Base-by-base conservation (phyloP, 169 alveolate genomes). In the Neospora caninum region DNA sequence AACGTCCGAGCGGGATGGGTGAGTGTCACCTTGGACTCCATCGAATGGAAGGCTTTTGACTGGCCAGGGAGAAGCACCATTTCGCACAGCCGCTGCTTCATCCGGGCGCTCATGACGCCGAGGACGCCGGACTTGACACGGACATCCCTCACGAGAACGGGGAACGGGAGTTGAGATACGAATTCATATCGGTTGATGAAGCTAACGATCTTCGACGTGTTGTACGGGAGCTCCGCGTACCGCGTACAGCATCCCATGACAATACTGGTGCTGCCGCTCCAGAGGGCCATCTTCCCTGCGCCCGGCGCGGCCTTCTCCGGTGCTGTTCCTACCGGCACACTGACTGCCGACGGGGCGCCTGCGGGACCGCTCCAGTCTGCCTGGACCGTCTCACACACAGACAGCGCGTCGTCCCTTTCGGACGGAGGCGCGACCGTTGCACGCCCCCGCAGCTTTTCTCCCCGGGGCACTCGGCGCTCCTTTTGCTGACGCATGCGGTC, bases 221-320 rank as follows among this genome's bases (percentile, higher is more conserved):
- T 93, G 95, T 94, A 96, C 39, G 98, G 97, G 42, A 96, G 96
- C 54, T 96, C 97, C 45, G 97, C 97, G 89, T 96, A 96, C 80
- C 98, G 94, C 38, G 97, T 98, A 43, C 97, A 96, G 27, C 97
- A 93, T 0, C 98, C 98, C 84, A 97, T 82, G 34, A 88, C 95
- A n/a, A 92, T 88, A 18, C 92, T 84, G 6, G 93, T 41, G n/a
- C 88, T 80, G 27, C 70, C 78, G 25, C 88, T 82, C 89, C 89
- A 82, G 0, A 42, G 41, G 6, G 64, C 64, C 38, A 38, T 29
- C 69, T 42, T 42, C 39, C 89, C 64, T 22, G 54, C 69, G 91
- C 91, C 38, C 42, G 22, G 42, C n/a, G 58, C n/a, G 27, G 38
- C 31, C 53, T 87, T 38, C 80, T 87, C 89, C 18, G 80, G 29